Base-by-base conservation (phyloP, 1,284 basidiomycete species). In the Tilletiopsis washingtonensis region DNA sequence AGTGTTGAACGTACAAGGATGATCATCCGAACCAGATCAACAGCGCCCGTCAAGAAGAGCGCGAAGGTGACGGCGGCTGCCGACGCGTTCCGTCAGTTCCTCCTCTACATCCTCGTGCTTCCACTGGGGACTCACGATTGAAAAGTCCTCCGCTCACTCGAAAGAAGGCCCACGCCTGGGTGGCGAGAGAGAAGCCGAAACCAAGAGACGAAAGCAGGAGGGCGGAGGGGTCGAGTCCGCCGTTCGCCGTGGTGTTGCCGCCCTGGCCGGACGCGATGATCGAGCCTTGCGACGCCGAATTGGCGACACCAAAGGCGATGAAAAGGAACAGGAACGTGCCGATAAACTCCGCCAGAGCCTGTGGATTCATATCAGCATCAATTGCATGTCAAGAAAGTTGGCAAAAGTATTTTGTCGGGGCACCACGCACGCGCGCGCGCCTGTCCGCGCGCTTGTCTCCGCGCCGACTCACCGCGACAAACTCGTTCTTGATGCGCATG, bases 151-250 rank as follows among this genome's bases (percentile, higher is more conserved):
- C 29, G 29, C 29, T 34, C 9, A 34, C 29, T 9, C 29, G 29
- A 34, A 34, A 34, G 29, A 34, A 34, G 9, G n/a, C 9, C 29
- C 29, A 34, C 9, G 29, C 29, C 9, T 34, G 9, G 29, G n/a
- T n/a, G 29, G 29, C 29, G 29, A 34, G 29, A 9, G 29, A 34
- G 29, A 77, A 75, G 7, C 77, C 77, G 58, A 78, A 78, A 17
- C 73, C 74, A 34, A 78, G 59, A 25, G 75, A 67, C 45, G 77
- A 77, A 69, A 71, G 77, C 24, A 77, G 69, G 40, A 77, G 67
- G 36, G 59, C 64, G 17, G 61, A 45, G 45, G 74, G 59, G 52
- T 64, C 56, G 7, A 34, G 29, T 9, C 29, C 29, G n/a, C 29
- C 29, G n/a, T n/a, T n/a, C 29, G 29, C 29, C 9, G 29, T 34